Conservation (phyloP, 2,329 filamentous ascomycete genomes). For the Ceratocystis diversiconidia region DNA sequence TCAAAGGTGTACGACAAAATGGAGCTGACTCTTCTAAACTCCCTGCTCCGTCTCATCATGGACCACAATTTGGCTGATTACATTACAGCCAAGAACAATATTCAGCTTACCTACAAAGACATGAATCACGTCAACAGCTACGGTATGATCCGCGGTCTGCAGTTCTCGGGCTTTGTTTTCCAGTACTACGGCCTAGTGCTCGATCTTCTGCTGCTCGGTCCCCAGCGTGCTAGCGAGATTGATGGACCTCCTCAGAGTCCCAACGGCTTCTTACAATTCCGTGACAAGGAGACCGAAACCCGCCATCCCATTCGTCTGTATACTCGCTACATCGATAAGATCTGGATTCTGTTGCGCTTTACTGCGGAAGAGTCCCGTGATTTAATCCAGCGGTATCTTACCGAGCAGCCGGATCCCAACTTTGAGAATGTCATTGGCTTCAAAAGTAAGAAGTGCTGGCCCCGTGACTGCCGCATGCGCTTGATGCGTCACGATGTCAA, state of each 20-base stretch:
- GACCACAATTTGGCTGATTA: constrained; percentile 98
- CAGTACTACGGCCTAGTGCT: constrained; percentile 96
- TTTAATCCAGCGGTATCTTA: constrained; percentile 91
- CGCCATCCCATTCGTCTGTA: constrained; percentile 95
- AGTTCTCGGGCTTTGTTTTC: constrained; percentile 98
- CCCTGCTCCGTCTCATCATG: constrained; percentile 88
- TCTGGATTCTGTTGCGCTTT: constrained; percentile 96
- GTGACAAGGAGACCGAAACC: constrained; percentile 80
- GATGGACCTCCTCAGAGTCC: constrained; percentile 85
- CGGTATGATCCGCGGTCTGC: constrained; percentile 91
- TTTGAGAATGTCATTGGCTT: constrained; percentile 99
- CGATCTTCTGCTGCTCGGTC: constrained; percentile 77
- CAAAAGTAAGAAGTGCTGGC: constrained; percentile 99
- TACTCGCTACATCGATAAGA: constrained; percentile 92
- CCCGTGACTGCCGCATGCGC: constrained; percentile 90
- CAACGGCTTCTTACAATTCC: constrained; percentile 96
- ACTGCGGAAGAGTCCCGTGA: constrained; percentile 87
- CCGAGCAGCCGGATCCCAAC: constrained; percentile 95
- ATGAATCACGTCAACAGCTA: constrained; percentile 99
- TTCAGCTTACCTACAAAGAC: constrained; percentile 97
- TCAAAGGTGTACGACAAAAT: constrained; percentile 99
- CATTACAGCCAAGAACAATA: constrained; percentile 98
- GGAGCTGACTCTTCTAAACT: constrained; percentile 87
- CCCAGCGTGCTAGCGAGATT: constrained; percentile 95
- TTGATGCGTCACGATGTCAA: constrained; percentile 98